Percentiles rank a stretch among this genome's conserved stretches.
phyloP scores from a whole-genome alignment of 1,284 basidiomycete genomes.

The Ceratobasidium sp. region DNA sequence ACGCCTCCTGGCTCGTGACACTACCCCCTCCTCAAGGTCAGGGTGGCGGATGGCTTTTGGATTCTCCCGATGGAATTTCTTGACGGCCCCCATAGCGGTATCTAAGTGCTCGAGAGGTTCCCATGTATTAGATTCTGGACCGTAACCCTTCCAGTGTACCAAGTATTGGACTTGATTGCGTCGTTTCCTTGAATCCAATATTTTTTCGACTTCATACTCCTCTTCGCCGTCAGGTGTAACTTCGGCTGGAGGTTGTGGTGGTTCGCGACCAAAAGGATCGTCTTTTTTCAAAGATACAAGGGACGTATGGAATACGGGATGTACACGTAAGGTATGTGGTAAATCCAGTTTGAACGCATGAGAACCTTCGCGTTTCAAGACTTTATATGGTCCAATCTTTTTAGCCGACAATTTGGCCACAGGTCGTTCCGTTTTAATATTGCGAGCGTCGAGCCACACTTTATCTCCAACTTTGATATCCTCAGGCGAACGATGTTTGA shows the following conservation, averaged over 20 bases:
- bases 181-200: slow-evolving; percentile 33
- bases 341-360: too few relatives aligned
- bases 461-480: slow-evolving; percentile 41
- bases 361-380: slow-evolving; percentile 20
- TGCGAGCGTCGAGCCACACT: slow-evolving; percentile 42
- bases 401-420: slow-evolving; percentile 44
- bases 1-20: too few relatives aligned
- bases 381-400: slow-evolving; percentile 44
- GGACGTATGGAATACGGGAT: too few relatives aligned
- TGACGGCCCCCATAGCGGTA: too few relatives aligned
- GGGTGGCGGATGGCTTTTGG: too few relatives aligned
- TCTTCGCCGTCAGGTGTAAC: slow-evolving; percentile 38
- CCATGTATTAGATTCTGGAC: too few relatives aligned
- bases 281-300: not conserved
- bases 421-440: slow-evolving; percentile 44
- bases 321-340: too few relatives aligned
- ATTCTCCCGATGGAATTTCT: too few relatives aligned
- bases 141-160: slow-evolving; percentile 7
- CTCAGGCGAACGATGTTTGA: not conserved
- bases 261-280: not conserved
- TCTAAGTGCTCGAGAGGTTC: too few relatives aligned
- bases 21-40: too few relatives aligned
- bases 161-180: not conserved
- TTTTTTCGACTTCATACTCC: slow-evolving; percentile 42
- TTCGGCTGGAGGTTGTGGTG: slow-evolving; percentile 21